Base-by-base conservation (phyloP, 192 early-diverging fungal species). In the Obelidium mucronatum region DNA sequence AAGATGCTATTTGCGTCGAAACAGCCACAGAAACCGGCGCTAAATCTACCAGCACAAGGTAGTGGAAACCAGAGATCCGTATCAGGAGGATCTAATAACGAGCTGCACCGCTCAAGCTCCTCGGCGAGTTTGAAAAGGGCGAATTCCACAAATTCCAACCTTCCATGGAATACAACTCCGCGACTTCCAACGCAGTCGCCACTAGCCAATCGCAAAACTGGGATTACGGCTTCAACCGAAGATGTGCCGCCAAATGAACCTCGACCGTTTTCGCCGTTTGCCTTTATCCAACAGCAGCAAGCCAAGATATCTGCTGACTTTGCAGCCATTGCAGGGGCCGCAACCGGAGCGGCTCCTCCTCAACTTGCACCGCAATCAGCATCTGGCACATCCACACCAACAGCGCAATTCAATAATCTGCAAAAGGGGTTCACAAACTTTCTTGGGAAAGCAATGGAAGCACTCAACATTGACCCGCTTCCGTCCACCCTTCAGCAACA, bases 361-460 rank as follows among this genome's bases (percentile, higher is more conserved):
- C n/a, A n/a, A n/a, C n/a, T n/a, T n/a, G 31, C 19, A 60, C 34
- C 62, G 0, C 15, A 6, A 64, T 22, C 36, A 2, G 3, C 34
- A 22, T 68, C 67, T 11, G 67, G 67, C 0, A 52, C 28, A 6
- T 8, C 55, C 8, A 64, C 62, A 22, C 62, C 62, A 39, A 64
- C 31, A 13, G 34, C 31, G 26, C 67, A 42, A 35, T 36, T 68
- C 51, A 54, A 48, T 30, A 48, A 28, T 88, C 84, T 87, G 19
- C 67, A 68, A 30, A 68, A 68, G 51, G 67, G 67, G 31, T 68
- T 68, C n/a, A 72, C 51, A 39, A 58, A 6, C 19, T 72, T 72
- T 19, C 73, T 91, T 24, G 88, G 87, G 31, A 91, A 90, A 44
- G 91, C 91, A 4, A 91, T 36, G 68, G 70, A 39, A 48, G 64